Evolutionary conservation across 371 early-diverging fungal species (phyloP).

Genomic region (Massospora cicadina): DNA sequence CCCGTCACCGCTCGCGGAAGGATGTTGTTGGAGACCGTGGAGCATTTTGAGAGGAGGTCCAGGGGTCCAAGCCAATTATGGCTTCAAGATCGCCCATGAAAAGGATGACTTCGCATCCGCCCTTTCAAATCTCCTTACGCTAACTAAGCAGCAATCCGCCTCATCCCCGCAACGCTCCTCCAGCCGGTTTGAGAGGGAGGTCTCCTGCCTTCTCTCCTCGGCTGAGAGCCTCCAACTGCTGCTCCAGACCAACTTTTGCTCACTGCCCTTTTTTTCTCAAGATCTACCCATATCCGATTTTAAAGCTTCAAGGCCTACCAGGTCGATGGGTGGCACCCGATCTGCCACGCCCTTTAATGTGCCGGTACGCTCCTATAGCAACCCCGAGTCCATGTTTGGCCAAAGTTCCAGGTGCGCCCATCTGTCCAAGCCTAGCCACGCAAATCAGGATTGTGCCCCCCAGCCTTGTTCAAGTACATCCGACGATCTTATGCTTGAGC

Average conservation of each 20-base stretch:
- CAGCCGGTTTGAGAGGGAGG: neutral
- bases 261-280: constrained; percentile 3
- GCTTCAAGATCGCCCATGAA: too few species aligned
- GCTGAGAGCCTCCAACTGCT: constrained; percentile 6
- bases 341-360: neutral
- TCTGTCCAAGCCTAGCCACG: neutral
- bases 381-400: neutral
- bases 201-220: neutral
- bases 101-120: constrained; percentile 1
- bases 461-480: neutral
- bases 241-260: constrained; percentile 9
- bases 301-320: neutral
- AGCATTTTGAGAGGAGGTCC: neutral
- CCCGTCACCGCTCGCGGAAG: neutral
- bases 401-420: neutral
- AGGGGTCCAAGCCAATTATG: neutral
- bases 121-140: neutral
- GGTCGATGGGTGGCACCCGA: neutral
- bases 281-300: neutral
- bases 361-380: neutral
- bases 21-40: neutral
- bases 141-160: neutral
- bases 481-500: neutral
- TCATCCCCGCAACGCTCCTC: neutral
- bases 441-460: neutral